A percentile compares a stretch with the other conserved stretches of the same genome.
These are phyloP conservation scores for Melanopsichium pennsylvanicum DNA, from an alignment of 1,284 basidiomycete species.

Conservation along the genomic window DNA sequence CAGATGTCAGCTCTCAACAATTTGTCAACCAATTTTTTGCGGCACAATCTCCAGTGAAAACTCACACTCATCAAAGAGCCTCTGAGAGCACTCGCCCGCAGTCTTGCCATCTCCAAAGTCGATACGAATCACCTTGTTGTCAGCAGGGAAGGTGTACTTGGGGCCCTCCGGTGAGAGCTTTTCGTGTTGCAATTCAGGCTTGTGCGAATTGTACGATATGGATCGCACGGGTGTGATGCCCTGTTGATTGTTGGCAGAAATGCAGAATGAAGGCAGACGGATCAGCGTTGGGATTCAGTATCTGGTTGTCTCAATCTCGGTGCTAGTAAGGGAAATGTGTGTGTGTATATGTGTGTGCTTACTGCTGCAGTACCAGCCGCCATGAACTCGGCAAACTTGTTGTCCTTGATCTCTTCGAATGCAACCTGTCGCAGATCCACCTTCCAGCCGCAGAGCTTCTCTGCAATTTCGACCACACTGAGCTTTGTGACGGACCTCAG, in stretches of 20 bases:
- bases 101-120: slow-evolving; percentile 65
- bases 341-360: neutral
- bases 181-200: slow-evolving; percentile 40
- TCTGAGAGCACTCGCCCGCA: slow-evolving; percentile 53
- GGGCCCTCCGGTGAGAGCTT: slow-evolving; percentile 42
- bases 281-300: no score
- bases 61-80: slow-evolving; percentile 49
- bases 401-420: slow-evolving; percentile 55
- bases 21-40: neutral
- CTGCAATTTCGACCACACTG: slow-evolving; percentile 58
- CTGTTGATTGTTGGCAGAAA: no score
- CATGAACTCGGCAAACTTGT: slow-evolving; percentile 55
- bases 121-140: slow-evolving; percentile 55
- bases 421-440: slow-evolving; percentile 62
- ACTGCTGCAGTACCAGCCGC: slow-evolving; percentile 63
- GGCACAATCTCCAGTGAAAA: neutral
- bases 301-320: no score
- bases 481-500: slow-evolving; percentile 53
- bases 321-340: neutral
- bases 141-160: slow-evolving; percentile 38
- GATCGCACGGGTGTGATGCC: slow-evolving; percentile 65
- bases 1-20: slow-evolving; percentile 36
- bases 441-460: slow-evolving; percentile 63
- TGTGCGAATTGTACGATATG: slow-evolving; percentile 63
- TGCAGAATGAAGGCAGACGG: no score